These are phyloP conservation scores for Bruguiera gymnorhiza DNA, from an alignment of 345 rosid genomes.

Conservation along the genomic window DNA sequence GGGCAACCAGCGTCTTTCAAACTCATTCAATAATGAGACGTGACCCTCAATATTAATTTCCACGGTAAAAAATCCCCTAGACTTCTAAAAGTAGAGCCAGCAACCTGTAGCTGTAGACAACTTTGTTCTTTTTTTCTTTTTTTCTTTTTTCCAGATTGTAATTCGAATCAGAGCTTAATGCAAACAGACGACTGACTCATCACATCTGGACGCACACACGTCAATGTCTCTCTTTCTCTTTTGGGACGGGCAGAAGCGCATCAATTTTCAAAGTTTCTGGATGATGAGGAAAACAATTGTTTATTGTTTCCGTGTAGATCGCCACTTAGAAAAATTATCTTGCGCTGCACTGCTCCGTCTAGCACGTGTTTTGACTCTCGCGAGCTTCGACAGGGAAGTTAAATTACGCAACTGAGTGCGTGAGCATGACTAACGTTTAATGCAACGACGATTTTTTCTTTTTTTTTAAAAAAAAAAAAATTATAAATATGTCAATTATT, in stretches of 20 bases:
- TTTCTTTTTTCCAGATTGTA: no score
- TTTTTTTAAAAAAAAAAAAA: no score
- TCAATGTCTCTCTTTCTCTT: no score
- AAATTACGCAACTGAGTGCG: neutral
- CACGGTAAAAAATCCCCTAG: neutral
- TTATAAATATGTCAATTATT: no score
- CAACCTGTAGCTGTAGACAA: no score
- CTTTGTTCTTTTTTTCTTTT: no score
- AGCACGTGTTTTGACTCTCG: conserved; percentile 8
- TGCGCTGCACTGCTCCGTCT: neutral
- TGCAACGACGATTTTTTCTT: no score
- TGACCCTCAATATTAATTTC: neutral
- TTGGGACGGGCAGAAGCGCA: no score
- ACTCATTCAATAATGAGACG: neutral
- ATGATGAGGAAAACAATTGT: neutral
- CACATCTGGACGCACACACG: no score
- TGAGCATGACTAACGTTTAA: neutral
- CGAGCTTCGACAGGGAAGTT: neutral
- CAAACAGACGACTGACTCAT: no score
- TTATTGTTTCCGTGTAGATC: neutral
- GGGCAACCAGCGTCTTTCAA: neutral
- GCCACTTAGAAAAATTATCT: neutral
- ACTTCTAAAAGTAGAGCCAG: neutral
- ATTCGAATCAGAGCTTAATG: no score
- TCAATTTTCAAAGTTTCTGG: no score